Base-by-base conservation (phyloP, 2,329 filamentous ascomycete genomes). In the Phialophora macrospora region DNA sequence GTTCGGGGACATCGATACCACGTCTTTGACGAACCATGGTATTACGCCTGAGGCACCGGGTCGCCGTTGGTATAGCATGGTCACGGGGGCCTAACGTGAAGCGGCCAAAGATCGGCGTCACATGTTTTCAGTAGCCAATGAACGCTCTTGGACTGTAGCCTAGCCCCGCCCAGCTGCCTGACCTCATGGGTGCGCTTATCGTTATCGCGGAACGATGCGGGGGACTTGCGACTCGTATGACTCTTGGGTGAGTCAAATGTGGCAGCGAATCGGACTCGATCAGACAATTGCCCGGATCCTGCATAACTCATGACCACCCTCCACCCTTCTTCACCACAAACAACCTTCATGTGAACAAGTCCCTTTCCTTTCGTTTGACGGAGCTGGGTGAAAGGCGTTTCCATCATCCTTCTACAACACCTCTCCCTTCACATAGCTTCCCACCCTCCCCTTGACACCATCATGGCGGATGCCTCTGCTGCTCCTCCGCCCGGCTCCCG, bases 1-100 rank as follows among this genome's bases (percentile, higher is more conserved):
- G 92, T 97, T 4, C 84, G 95, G 66, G 95, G 92, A 4, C 95
- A 99, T 79, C 81, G 84, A 67, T 99, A 98, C 78, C 95, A 99
- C 78, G 95, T 98, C 32, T 98, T 99, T 79, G 85, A 97, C 72
- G 92, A 96, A 80, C 93, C 93, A 57, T 85, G 91, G 76, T 97
- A 95, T 70, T 83, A 78, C 76, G 74, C 78, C 65, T 81, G 75
- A 26, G 38, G 54, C 52, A 48, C 20, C 30, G n/a, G 28, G 8
- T 20, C n/a, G 26, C 24, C 46, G 4, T 55, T 11, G 55, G 32
- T 20, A n/a, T 30, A 55, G 14, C 22, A 32, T n/a, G 52, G 28
- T 8, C 12, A 34, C n/a, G 20, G 52, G 20, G 24, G 58, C 58
- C 58, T 60, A 60, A 60, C 51, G 46, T 52, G 58, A 60, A 26